phyloP scores from a whole-genome alignment of 352 stramenopile species.

The Phytopythium cucurbitacearum region DNA sequence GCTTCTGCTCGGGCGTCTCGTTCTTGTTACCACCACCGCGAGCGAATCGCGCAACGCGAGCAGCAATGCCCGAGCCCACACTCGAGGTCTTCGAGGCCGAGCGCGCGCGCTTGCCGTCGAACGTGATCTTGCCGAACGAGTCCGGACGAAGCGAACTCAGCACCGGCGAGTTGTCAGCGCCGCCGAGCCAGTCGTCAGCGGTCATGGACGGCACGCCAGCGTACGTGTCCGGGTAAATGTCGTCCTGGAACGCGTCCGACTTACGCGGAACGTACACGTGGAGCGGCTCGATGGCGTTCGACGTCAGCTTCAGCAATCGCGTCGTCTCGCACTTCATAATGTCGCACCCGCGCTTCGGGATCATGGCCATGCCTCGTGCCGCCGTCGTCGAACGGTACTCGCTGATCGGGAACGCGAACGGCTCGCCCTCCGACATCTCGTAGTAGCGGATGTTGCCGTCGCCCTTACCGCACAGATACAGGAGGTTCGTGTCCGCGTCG shows the following conservation, averaged over 20 bases:
- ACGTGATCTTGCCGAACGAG: slow-evolving; percentile 80
- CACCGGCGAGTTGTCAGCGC: slow-evolving; percentile 91
- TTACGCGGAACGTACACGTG: slow-evolving; percentile 96
- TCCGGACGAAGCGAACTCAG: slow-evolving; percentile 93
- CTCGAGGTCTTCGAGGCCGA: slow-evolving; percentile 36
- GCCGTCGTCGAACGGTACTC: slow-evolving; percentile 96
- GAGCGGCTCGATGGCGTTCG: slow-evolving; percentile 96
- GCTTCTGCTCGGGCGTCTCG: slow-evolving; percentile 45
- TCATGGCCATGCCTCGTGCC: slow-evolving; percentile 96
- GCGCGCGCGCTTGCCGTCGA: slow-evolving; percentile 73
- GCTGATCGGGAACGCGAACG: slow-evolving; percentile 90
- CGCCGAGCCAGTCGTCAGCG: slow-evolving; percentile 94
- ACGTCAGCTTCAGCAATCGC: slow-evolving; percentile 94
- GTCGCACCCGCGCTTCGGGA: slow-evolving; percentile 98
- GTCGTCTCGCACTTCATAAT: slow-evolving; percentile 98
- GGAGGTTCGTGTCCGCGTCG: slow-evolving; percentile 96
- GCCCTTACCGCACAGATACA: slow-evolving; percentile 97
- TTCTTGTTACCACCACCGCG: slow-evolving; percentile 24
- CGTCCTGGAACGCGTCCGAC: slow-evolving; percentile 98
- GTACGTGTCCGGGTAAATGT: slow-evolving; percentile 98
- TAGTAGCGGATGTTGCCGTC: slow-evolving; percentile 99
- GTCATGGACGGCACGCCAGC: slow-evolving; percentile 93
- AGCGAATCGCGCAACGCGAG: slow-evolving; percentile 43
- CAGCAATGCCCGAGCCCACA: slow-evolving; percentile 32
- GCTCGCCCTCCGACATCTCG: slow-evolving; percentile 96